These are phyloP conservation scores for Yarrowia bubula DNA, from an alignment of 805 yeast genomes.

Conservation along the genomic window DNA sequence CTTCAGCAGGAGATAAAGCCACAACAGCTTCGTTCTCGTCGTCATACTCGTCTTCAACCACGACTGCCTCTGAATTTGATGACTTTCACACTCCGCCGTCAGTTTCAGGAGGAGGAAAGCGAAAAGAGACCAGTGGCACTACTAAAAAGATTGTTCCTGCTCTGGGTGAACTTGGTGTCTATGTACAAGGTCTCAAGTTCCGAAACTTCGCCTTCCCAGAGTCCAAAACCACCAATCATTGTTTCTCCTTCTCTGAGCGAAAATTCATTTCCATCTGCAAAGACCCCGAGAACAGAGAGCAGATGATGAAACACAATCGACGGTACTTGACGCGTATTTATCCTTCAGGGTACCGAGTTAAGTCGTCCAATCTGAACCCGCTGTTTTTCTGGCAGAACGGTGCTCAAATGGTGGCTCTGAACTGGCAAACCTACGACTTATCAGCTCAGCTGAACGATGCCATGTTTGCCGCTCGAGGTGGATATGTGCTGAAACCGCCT, in stretches of 20 bases:
- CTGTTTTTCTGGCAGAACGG: conserved; percentile 79
- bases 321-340: conserved; percentile 76
- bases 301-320: conserved; percentile 74
- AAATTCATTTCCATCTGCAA: conserved; percentile 60
- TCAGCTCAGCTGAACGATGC: conserved; percentile 90
- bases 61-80: conserved; percentile 31
- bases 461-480: conserved; percentile 64
- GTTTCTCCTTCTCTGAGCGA: conserved; percentile 84
- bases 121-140: conserved; percentile 28
- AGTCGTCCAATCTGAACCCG: conserved; percentile 81
- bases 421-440: conserved; percentile 89
- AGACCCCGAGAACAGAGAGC: conserved; percentile 53
- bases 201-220: conserved; percentile 82
- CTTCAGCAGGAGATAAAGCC: not conserved
- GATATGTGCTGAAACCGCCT: conserved; percentile 77
- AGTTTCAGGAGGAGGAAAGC: conserved; percentile 3
- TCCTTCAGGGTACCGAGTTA: conserved; percentile 76
- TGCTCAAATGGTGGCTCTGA: conserved; percentile 91
- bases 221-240: conserved; percentile 74
- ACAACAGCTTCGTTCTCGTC: conserved; percentile 4
- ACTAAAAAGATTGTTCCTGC: conserved; percentile 38
- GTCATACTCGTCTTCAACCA: not conserved
- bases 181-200: conserved; percentile 72
- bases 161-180: conserved; percentile 64
- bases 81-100: not conserved